Evolutionary conservation across 2,329 filamentous ascomycete species (phyloP).

Genomic region (Septoria linicola): DNA sequence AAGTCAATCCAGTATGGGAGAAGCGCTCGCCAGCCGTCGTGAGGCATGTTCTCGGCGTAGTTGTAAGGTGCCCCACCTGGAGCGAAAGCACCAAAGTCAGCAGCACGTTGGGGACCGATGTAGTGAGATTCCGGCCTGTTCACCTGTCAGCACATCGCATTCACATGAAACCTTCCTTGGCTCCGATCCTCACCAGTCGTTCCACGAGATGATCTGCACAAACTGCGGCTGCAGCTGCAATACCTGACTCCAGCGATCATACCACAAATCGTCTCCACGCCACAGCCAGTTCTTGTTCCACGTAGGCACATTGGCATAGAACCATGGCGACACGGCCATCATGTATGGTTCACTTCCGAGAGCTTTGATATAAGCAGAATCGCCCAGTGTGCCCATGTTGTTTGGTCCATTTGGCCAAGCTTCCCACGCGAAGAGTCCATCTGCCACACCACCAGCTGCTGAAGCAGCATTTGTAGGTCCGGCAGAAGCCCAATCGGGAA

Average conservation of each 20-base stretch:
- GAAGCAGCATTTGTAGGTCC: conserved; percentile 32
- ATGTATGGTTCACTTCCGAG: conserved; percentile 51
- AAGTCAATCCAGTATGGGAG: conserved; percentile 53
- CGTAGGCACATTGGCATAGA: conserved; percentile 56
- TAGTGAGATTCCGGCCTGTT: conserved; percentile 53
- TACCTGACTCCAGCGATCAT: conserved; percentile 57
- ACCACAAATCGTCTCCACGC: conserved; percentile 36
- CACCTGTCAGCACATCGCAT: too few relatives aligned
- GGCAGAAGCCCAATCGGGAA: conserved; percentile 50
- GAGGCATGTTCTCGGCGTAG: conserved; percentile 52
- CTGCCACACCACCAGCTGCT: conserved; percentile 35
- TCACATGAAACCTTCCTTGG: too few relatives aligned
- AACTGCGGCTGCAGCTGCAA: conserved; percentile 52
- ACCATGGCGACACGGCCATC: conserved; percentile 52
- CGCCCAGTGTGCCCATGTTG: conserved; percentile 50
- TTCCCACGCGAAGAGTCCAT: conserved; percentile 52
- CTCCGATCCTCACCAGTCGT: conserved; percentile 55
- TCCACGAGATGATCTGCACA: conserved; percentile 59
- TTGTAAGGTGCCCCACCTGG: conserved; percentile 45
- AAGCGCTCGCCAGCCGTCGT: conserved; percentile 52
- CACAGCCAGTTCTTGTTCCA: conserved; percentile 64
- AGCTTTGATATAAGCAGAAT: conserved; percentile 42
- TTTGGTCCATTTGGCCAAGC: conserved; percentile 52
- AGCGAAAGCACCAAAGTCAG: conserved; percentile 15
- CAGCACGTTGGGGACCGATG: conserved; percentile 39